Conservation (phyloP, 441 rosid genomes). For the Erysimum cheiri region DNA sequence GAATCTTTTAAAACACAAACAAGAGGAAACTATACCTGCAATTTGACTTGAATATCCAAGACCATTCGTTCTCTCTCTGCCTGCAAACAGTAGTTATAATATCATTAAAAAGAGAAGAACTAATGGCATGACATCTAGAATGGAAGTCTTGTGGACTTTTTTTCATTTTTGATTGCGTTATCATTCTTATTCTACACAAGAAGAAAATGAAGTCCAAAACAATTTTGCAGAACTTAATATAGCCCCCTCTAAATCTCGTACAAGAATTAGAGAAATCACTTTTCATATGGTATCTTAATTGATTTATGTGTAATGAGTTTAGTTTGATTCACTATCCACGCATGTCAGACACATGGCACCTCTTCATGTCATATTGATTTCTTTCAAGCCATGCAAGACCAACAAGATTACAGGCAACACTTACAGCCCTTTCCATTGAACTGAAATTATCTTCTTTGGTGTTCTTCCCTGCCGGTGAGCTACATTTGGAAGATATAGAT, state of each 20-base stretch:
- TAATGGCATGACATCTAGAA: constrained; percentile 17
- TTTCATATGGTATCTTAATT: constrained; percentile 24
- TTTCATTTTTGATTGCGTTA: constrained; percentile 22
- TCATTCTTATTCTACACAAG: constrained; percentile 2
- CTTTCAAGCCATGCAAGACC: constrained; percentile 28
- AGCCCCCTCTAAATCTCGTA: constrained; percentile 24
- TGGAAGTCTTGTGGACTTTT: constrained; percentile 15
- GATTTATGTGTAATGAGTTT: constrained; percentile 9
- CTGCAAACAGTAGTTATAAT: constrained; percentile 51
- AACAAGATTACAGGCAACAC: constrained; percentile 51
- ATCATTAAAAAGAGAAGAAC: constrained; percentile 19
- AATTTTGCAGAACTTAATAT: constrained; percentile 19
- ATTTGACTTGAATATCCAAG: constrained; percentile 97
- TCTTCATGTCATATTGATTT: constrained; percentile 25
- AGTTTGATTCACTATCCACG: constrained; percentile 29
- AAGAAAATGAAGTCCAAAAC: constrained; percentile 15
- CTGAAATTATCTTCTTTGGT: constrained; percentile 67
- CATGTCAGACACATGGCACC: constrained; percentile 13
- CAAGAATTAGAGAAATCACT: constrained; percentile 10
- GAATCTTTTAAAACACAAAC: constrained; percentile 11
- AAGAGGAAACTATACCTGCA: constrained; percentile 68
- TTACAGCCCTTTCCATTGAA: constrained; percentile 97
- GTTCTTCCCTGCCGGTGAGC: constrained; percentile 79
- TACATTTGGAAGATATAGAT: constrained; percentile 49
- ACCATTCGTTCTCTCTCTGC: constrained; percentile 99